Evolutionary conservation across 192 early-diverging fungal species (phyloP), one percentile per base, ranked within the genome.

Genomic region (Rhizophagus prolifer): DNA sequence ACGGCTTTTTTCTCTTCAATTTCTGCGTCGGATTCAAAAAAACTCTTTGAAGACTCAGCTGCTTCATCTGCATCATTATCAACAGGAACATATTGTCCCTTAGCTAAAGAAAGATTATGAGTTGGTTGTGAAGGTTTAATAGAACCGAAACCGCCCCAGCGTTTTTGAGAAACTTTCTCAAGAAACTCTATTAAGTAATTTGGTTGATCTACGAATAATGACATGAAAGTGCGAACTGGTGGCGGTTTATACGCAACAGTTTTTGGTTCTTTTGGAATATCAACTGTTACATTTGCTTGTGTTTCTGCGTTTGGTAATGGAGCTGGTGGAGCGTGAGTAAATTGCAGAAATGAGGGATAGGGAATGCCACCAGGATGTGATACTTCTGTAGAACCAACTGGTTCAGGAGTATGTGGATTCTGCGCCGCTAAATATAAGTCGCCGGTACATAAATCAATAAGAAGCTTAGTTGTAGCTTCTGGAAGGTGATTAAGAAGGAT

Each of bases 171-270:
- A 0, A 97, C 88, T n/a, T 87, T 82, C 81, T 99, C 96, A 21
- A 99, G 79, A 70, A 97, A 99, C 12, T 80, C 80, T 0, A 93
- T 90, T 9, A 96, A 86, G 86, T 92, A 94, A 5, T 90, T 85
- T 0, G 93, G 91, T 65, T 91, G 86, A 44, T 94, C 92, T 2
- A 96, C 95, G 88, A 95, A 99, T 31, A 97, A 82, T 58, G 92
- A 92, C 86, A 95, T 91, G 58, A 97, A 95, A n/a, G 81, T 88
- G n/a, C 88, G 83, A 58, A 90, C 86, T 0, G 85, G 85, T 1
- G 88, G 88, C 3, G 84, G 85, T 6, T 73, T 66, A 47, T 89
- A 89, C 16, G 79, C 80, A 4, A 70, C 44, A 65, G 58, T 16
- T 23, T 36, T 72, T 10, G 46, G 68, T 3, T 80, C 72, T n/a